Evolutionary conservation across 2,329 filamentous ascomycete species (phyloP), one percentile per base, ranked within the genome.

Genomic region (Tolypocladium album): DNA sequence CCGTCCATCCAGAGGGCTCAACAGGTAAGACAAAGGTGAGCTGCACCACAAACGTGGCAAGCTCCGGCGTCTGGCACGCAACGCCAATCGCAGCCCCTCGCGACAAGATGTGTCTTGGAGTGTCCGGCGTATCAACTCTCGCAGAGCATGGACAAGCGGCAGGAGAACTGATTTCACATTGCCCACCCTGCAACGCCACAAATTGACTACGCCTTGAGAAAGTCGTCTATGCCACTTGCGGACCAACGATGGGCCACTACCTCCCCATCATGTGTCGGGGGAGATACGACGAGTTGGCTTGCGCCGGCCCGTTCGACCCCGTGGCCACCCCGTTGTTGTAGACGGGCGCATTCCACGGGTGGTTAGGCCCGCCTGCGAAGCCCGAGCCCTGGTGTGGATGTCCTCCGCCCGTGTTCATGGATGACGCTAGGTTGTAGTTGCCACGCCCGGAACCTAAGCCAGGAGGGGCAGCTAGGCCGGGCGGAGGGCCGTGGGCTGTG

Each of bases 381-480:
- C 64, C 63, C 27, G 63, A 50, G 7, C 59, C 47, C 9, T 60
- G 61, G 31, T 65, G 61, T 11, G 58, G 59, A 31, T 60, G 60
- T 45, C 47, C 65, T 61, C 58, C 61, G 45, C 57, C 62, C 9
- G 65, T 62, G 57, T 63, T 68, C 63, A 64, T 59, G 47, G 63
- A 59, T 27, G 62, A 60, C 17, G 67, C 64, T 9, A 64, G 61
- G 52, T 65, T 66, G 58, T 67, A 71, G 56, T 62, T 62, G 39
- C 60, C 70, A 17, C 67, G 64, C 22, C 55, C 59, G 8, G 63
- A 60, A 17, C 76, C 79, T 40, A 93, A 78, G 15, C 89, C 90
- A 2, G 90, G 89, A 17, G 92, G 92, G 8, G 85, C 86, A 1
- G 84, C 72, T 11, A 97, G 81, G 2, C 92, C 92, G 0, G 92